Evolutionary conservation across 176 grass and related monocot species (phyloP).

Genomic region (Avena eriantha): DNA sequence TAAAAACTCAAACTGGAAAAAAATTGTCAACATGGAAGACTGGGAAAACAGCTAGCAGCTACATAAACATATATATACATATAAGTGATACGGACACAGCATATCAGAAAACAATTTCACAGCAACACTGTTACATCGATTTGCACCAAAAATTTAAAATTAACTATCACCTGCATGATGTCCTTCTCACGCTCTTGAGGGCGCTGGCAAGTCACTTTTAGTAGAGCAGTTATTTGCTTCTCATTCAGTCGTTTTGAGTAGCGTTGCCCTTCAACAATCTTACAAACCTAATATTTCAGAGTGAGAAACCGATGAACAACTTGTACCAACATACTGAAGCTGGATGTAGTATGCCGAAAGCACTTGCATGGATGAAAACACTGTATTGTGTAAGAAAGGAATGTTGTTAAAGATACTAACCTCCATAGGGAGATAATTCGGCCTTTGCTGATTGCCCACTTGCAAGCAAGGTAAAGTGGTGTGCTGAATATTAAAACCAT

Average conservation of each 20-base stretch:
- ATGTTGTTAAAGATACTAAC: constrained; percentile 38
- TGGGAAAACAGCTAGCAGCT: neutral
- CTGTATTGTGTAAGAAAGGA: neutral
- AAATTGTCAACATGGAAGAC: constrained; percentile 20
- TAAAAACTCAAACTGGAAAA: neutral
- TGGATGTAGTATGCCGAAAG: constrained; percentile 17
- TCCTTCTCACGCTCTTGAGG: constrained; percentile 80
- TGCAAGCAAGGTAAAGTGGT: constrained; percentile 91
- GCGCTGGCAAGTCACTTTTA: constrained; percentile 93
- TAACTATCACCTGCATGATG: constrained; percentile 72
- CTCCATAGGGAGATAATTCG: constrained; percentile 96
- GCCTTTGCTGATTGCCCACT: constrained; percentile 95
- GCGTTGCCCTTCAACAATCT: constrained; percentile 91
- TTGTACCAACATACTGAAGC: constrained; percentile 25
- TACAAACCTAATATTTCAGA: constrained; percentile 70
- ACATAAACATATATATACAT: neutral
- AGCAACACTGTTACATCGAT: constrained; percentile 22
- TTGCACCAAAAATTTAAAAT: neutral
- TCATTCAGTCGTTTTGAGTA: constrained; percentile 93
- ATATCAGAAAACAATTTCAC: neutral
- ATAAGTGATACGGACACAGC: neutral
- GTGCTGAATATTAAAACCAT: constrained; percentile 92
- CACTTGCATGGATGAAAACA: neutral
- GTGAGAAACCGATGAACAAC: constrained; percentile 34
- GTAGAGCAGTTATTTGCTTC: constrained; percentile 91